Evolutionary conservation across 1,284 basidiomycete genomes (phyloP).

Genomic region (Pseudozyma tsukubaensis): DNA sequence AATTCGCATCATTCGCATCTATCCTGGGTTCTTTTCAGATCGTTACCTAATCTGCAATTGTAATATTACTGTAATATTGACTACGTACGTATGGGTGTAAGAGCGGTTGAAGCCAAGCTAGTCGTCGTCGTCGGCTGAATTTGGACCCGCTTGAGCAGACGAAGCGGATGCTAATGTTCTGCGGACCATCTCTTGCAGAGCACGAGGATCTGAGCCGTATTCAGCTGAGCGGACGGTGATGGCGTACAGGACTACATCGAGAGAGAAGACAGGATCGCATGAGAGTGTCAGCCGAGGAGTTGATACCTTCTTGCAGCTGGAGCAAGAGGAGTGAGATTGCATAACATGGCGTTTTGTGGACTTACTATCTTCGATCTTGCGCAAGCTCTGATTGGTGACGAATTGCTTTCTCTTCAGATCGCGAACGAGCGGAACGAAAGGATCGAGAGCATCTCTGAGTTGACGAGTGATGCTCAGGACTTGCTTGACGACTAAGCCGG

Average conservation of each 20-base stretch:
- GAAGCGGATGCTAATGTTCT: constrained; percentile 36
- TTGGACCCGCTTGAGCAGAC: constrained; percentile 1
- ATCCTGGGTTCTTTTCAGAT: neutral
- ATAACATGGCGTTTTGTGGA: constrained; percentile 1
- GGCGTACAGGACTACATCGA: constrained; percentile 50
- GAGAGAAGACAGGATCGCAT: neutral
- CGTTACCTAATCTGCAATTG: constrained; percentile 20
- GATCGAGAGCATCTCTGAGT: constrained; percentile 76
- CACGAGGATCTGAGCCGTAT: constrained; percentile 46
- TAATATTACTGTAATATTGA: constrained; percentile 11
- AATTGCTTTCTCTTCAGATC: constrained; percentile 87
- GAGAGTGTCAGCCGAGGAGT: neutral
- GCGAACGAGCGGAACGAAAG: constrained; percentile 76
- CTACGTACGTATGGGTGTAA: neutral
- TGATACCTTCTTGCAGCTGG: neutral
- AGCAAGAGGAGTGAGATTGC: neutral
- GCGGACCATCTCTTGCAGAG: constrained; percentile 55
- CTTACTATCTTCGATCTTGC: constrained; percentile 93
- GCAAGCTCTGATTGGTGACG: constrained; percentile 84
- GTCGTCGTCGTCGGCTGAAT: constrained; percentile 14
- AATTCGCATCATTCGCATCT: constrained; percentile 12
- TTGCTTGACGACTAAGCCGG: constrained; percentile 32
- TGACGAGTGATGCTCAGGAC: constrained; percentile 54
- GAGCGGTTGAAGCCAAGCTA: too few species aligned
- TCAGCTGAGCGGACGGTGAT: constrained; percentile 57